Conservation (phyloP, 495 filamentous ascomycete species). For the Aspergillus bridgeri region DNA sequence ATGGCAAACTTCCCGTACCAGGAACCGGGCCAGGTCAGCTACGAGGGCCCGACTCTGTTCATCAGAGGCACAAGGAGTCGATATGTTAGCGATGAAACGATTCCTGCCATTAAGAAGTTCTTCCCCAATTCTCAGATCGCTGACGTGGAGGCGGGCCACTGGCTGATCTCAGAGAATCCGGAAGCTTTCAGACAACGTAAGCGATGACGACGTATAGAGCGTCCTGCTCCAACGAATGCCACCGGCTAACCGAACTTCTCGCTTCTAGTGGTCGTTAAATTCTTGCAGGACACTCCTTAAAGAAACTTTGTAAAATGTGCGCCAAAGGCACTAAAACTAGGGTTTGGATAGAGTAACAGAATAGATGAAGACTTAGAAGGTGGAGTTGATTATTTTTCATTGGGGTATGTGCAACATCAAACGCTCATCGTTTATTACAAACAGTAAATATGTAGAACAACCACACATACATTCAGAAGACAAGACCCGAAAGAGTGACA, state of each 20-base stretch:
- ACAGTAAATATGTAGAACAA: background rate
- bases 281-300: slow-evolving; percentile 28
- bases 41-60: slow-evolving; percentile 75
- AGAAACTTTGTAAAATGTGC: background rate
- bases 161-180: slow-evolving; percentile 91
- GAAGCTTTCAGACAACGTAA: slow-evolving; percentile 79
- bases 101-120: slow-evolving; percentile 84
- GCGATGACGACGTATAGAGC: slow-evolving; percentile 16
- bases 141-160: slow-evolving; percentile 88
- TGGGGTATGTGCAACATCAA: background rate
- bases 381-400: background rate
- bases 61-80: slow-evolving; percentile 76
- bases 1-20: slow-evolving; percentile 82
- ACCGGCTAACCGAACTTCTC: slow-evolving; percentile 14
- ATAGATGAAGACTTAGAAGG: background rate
- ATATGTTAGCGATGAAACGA: slow-evolving; percentile 84
- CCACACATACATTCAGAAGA: background rate
- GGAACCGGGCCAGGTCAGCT: slow-evolving; percentile 51
- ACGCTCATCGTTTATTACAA: background rate
- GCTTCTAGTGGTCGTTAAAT: slow-evolving; percentile 37
- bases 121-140: slow-evolving; percentile 78
- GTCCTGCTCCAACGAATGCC: background rate
- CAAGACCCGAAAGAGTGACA: background rate
- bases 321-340: background rate
- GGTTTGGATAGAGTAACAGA: background rate